These are phyloP conservation scores for Brassica incana DNA, from an alignment of 345 rosid species.

Conservation along the genomic window DNA sequence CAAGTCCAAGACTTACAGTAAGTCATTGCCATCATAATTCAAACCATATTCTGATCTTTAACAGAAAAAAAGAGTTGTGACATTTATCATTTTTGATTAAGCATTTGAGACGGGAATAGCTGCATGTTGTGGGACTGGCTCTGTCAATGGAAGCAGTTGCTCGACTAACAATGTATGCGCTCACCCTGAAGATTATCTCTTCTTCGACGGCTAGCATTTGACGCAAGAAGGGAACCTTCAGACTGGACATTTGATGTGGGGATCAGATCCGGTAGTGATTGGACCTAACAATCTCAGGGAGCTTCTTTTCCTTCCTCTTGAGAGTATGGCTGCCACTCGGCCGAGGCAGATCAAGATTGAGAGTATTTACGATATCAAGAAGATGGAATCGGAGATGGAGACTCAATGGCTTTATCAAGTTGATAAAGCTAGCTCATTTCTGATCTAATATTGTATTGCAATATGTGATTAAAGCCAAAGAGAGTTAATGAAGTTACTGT, in stretches of 20 bases:
- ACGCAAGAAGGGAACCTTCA: conserved; percentile 37
- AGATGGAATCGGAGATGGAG: conserved; percentile 30
- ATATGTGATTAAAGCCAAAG: too few species aligned
- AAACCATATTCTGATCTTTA: background rate
- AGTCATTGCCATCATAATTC: background rate
- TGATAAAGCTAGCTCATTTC: conserved; percentile 5
- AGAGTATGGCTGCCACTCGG: conserved; percentile 18
- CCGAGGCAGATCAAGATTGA: conserved; percentile 5
- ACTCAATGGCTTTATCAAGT: conserved; percentile 20
- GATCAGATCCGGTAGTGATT: conserved; percentile 30
- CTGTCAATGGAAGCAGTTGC: conserved; percentile 33
- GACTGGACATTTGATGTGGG: conserved; percentile 32
- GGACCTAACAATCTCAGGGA: conserved; percentile 39
- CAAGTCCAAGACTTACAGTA: conserved; percentile 36
- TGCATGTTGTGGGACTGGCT: conserved; percentile 47
- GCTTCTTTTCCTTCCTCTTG: conserved; percentile 33
- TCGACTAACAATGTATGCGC: conserved; percentile 16
- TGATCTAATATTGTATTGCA: background rate
- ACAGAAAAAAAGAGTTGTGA: background rate
- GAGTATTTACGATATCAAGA: conserved; percentile 24
- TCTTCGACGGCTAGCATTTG: conserved; percentile 39
- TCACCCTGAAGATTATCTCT: conserved; percentile 35
- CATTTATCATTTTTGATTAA: conserved; percentile 11
- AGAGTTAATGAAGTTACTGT: too few species aligned
- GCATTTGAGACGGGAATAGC: conserved; percentile 33